phyloP scores from a whole-genome alignment of 1,139 yeast genomes.

The Chernovozyma aurita region DNA sequence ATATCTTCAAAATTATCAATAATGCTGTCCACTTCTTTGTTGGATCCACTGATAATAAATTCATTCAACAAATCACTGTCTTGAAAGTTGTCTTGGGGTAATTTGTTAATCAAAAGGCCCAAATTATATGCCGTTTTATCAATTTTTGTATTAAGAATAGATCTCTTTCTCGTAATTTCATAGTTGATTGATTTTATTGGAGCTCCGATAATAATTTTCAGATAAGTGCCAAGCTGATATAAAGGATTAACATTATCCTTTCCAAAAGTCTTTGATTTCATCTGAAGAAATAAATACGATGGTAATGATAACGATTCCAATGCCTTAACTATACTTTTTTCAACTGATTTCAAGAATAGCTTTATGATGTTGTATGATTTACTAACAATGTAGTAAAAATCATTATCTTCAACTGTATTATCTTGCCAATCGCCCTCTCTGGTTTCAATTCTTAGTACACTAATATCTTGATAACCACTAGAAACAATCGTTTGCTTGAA shows the following conservation, averaged over 20 bases:
- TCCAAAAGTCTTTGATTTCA: conserved; percentile 9
- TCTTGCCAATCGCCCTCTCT: conserved; percentile 3
- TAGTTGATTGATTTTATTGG: conserved; percentile 26
- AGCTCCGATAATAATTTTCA: conserved; percentile 22
- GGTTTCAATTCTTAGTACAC: neutral
- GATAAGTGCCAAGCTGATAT: conserved; percentile 8
- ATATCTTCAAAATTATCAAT: conserved; percentile 2
- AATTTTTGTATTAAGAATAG: conserved; percentile 15
- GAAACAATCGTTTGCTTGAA: conserved; percentile 4
- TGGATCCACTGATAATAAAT: neutral
- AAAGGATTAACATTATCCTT: neutral
- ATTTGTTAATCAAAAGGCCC: conserved; percentile 26
- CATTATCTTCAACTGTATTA: conserved; percentile 7
- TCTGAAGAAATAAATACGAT: conserved; percentile 3
- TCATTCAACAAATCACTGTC: conserved; percentile 1
- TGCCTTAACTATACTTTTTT: neutral
- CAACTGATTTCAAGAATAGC: neutral
- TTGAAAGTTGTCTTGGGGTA: conserved; percentile 16
- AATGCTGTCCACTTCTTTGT: neutral
- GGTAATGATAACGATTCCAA: conserved; percentile 5
- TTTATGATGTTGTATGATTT: neutral
- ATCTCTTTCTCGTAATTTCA: conserved; percentile 20
- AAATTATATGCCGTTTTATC: conserved; percentile 22
- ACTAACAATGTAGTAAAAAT: neutral
- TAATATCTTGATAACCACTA: neutral